Base-by-base conservation (phyloP, 768 basidiomycete species). In the Rubroboletus pulcherrimus region DNA sequence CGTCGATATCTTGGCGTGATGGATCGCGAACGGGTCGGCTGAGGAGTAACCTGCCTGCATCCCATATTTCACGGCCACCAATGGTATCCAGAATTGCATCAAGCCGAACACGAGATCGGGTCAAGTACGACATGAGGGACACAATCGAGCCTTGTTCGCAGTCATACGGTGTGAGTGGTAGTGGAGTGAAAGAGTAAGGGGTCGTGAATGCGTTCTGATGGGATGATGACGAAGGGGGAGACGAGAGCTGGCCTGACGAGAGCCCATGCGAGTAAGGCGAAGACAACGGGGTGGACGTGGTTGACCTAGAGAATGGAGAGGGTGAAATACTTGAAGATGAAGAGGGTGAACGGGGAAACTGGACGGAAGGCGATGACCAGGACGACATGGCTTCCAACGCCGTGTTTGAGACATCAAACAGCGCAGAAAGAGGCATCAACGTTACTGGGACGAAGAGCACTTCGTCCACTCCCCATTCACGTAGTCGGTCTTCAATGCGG, bases 81-180 rank as follows among this genome's bases (percentile, higher is more conserved):
- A 91, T 73, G 1, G 88, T 89, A 68, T 96, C 94, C 57, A 95
- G 69, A 3, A 97, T 80, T 21, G 84, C 87, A 66, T 95, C 92
- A 68, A 94, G 89, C 34, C 65, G 62, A 34, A 73, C 59, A 21
- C 62, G 63, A 26, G 74, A 68, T 14, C 67, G 62, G 7, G 47
- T 49, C 38, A 71, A 50, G 51, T 64, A 71, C 33, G 63, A 63
- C 49, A 67, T 54, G 30, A 71, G 65, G 29, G 71, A 57, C 12
- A 61, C 40, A 12, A 60, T 42, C 1, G 71, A 71, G 11, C 49
- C 55, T 17, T 58, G 63, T 52, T 71, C 70, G 47, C 54, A 60
- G 39, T 67, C 56, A 43, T 71, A 73, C 30, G 67, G 59, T 8
- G 62, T 41, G 47, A 71, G 70, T n/a, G 71, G 70, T 9, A 71